These are phyloP conservation scores for Bipolaris sorokiniana DNA, from an alignment of 2,329 filamentous ascomycete species.

Conservation along the genomic window DNA sequence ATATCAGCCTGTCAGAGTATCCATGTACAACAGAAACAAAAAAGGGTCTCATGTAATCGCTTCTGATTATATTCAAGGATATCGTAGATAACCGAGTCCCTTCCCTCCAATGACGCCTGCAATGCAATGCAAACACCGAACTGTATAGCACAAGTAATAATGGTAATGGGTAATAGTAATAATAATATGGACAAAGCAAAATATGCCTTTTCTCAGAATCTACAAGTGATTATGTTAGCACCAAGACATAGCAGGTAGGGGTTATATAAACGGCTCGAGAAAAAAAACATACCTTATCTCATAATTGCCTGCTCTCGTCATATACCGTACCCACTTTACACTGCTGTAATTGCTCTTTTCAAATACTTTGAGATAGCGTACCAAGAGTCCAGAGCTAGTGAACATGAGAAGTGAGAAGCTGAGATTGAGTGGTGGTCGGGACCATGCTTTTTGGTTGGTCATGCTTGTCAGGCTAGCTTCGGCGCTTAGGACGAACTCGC, in stretches of 20 bases:
- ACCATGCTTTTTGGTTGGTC: conserved; percentile 99
- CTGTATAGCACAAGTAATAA: conserved; percentile 1
- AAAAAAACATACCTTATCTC: conserved; percentile 74
- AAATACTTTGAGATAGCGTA: conserved; percentile 96
- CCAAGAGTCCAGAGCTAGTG: conserved; percentile 88
- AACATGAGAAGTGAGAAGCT: conserved; percentile 98
- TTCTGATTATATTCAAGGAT: conserved; percentile 14
- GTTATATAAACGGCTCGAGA: too few species aligned
- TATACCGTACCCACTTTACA: conserved; percentile 99
- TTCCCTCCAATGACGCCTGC: conserved; percentile 25
- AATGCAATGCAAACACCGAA: conserved; percentile 27
- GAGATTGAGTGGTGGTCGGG: conserved; percentile 85
- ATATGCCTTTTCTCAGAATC: conserved; percentile 14
- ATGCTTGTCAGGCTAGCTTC: conserved; percentile 93
- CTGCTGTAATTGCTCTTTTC: conserved; percentile 99
- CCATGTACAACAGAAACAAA: too few species aligned
- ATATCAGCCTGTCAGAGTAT: conserved; percentile 18
- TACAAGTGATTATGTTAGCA: not conserved
- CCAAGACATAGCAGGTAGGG: not conserved
- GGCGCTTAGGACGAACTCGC: conserved; percentile 91
- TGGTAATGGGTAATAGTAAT: not conserved
- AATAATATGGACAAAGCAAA: conserved; percentile 5
- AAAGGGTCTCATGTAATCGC: not conserved
- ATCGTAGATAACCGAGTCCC: conserved; percentile 13
- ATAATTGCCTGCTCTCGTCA: conserved; percentile 97